These are phyloP conservation scores for Manihot esculenta DNA, from an alignment of 441 rosid species.

Conservation along the genomic window DNA sequence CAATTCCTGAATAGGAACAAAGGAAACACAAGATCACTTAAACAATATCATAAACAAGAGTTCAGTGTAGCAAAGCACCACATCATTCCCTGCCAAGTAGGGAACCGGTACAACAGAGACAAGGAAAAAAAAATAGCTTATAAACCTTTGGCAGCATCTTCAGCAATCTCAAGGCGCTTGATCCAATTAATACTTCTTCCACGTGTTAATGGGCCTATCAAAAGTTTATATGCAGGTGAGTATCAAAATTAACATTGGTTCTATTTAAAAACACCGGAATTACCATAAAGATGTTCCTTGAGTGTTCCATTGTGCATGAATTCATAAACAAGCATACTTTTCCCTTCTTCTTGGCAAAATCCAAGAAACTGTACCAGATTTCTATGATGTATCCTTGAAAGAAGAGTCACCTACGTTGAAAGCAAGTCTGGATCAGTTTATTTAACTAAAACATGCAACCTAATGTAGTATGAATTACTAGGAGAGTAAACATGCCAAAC, in stretches of 20 bases:
- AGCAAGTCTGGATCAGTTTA: conserved; percentile 1
- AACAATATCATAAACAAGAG: conserved; percentile 5
- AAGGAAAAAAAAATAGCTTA: neutral
- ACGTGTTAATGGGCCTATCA: conserved; percentile 54
- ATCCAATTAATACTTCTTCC: conserved; percentile 76
- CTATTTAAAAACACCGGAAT: conserved; percentile 13
- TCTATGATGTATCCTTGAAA: conserved; percentile 97
- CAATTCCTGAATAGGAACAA: conserved; percentile 61
- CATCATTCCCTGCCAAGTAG: neutral
- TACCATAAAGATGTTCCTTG: conserved; percentile 96
- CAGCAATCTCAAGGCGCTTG: conserved; percentile 93
- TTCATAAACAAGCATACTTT: conserved; percentile 84
- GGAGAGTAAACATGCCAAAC: neutral
- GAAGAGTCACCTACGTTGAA: conserved; percentile 69
- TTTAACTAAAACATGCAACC: neutral
- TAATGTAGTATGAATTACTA: neutral
- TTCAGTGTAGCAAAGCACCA: conserved; percentile 6
- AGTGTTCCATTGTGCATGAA: conserved; percentile 96
- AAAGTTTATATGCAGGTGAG: conserved; percentile 17
- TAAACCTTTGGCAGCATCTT: conserved; percentile 91
- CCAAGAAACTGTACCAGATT: conserved; percentile 97
- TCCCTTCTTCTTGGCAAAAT: conserved; percentile 91
- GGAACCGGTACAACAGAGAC: neutral
- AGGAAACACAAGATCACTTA: neutral
- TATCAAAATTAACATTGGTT: conserved; percentile 12